Conservation (phyloP, 768 basidiomycete species). For the Paxillus ammoniavirescens region DNA sequence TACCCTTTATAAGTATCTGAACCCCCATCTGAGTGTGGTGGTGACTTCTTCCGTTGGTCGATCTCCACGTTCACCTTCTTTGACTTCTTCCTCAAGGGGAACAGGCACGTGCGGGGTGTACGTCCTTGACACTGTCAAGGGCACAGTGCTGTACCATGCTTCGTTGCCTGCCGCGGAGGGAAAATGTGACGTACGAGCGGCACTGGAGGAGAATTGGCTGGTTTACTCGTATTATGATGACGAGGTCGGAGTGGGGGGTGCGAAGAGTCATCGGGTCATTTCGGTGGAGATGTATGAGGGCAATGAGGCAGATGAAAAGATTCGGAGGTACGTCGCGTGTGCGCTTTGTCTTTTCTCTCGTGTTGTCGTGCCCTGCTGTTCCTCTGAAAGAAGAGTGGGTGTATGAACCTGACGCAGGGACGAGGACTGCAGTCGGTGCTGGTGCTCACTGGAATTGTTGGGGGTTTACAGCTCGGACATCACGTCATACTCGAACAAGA, state of each 20-base stretch:
- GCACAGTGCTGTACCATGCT: constrained; percentile 68
- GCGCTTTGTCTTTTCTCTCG: constrained; percentile 19
- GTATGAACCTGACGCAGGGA: no score
- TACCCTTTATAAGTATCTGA: constrained; percentile 93
- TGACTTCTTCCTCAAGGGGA: constrained; percentile 12
- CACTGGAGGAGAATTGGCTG: constrained; percentile 88
- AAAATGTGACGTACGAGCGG: constrained; percentile 64
- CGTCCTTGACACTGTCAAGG: constrained; percentile 78
- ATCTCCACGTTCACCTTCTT: constrained; percentile 10
- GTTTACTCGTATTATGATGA: constrained; percentile 84
- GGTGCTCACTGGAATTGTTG: neutral
- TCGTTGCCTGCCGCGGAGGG: constrained; percentile 45
- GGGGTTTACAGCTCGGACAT: constrained; percentile 44
- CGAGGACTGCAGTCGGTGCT: neutral
- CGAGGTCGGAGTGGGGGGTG: constrained; percentile 42
- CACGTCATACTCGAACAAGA: constrained; percentile 54
- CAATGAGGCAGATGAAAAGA: constrained; percentile 60
- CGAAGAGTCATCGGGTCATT: constrained; percentile 72
- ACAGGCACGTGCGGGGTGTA: constrained; percentile 58
- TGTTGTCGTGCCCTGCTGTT: neutral
- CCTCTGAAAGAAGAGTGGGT: no score
- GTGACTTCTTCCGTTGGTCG: constrained; percentile 44
- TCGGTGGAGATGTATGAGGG: constrained; percentile 92
- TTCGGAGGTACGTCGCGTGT: constrained; percentile 53
- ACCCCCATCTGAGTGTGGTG: constrained; percentile 71